These are phyloP conservation scores for Gaeumannomyces tritici DNA, from an alignment of 2,329 filamentous ascomycete genomes.

Conservation along the genomic window DNA sequence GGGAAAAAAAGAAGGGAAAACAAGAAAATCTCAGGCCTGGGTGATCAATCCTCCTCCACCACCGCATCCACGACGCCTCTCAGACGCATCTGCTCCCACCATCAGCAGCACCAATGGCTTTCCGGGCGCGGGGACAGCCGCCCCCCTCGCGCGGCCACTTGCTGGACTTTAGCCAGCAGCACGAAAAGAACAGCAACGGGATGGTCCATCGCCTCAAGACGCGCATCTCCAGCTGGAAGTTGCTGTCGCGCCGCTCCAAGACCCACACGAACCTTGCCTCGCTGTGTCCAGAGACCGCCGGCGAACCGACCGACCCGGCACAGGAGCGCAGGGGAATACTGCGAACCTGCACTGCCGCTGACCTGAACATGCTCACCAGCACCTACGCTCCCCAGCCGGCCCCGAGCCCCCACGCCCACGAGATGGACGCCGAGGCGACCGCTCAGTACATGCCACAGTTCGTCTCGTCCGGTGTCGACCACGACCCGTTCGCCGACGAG, in stretches of 20 bases:
- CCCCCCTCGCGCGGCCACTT: not conserved
- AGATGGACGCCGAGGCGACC: not conserved
- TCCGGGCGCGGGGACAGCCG: not conserved
- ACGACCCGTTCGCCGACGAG: conserved; percentile 1
- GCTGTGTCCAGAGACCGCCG: not conserved
- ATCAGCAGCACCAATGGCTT: not conserved
- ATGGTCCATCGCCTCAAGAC: not conserved
- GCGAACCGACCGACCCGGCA: not conserved
- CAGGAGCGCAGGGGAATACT: not conserved
- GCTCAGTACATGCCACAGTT: not conserved
- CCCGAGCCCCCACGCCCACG: not conserved
- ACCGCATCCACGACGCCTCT: too few species aligned
- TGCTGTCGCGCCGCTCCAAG: not conserved
- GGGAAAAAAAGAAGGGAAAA: not conserved
- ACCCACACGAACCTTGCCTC: not conserved
- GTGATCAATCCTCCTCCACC: not conserved
- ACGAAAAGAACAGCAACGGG: not conserved
- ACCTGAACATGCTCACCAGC: not conserved
- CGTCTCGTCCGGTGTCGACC: not conserved
- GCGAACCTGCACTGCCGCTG: not conserved
- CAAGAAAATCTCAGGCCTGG: not conserved
- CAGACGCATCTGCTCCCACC: too few species aligned
- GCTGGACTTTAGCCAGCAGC: not conserved
- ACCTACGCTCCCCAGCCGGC: not conserved
- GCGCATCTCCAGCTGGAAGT: conserved; percentile 1